These are phyloP conservation scores for Arxiozyma slooffiae DNA, from an alignment of 1,139 yeast species.

Conservation along the genomic window DNA sequence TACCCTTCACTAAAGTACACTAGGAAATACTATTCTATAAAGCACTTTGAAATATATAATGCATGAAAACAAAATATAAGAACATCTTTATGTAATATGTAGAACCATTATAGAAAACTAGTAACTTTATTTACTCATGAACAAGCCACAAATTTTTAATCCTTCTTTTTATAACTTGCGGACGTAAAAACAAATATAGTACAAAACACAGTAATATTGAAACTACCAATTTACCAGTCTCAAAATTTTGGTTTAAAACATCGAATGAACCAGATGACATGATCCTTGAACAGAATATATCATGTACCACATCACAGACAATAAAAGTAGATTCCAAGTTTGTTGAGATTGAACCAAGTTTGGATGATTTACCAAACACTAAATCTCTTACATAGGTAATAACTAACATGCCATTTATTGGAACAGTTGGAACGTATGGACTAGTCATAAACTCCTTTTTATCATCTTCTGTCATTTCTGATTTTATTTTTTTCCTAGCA, in stretches of 20 bases:
- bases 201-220: slow-evolving; percentile 49
- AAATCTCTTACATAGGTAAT: slow-evolving; percentile 35
- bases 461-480: slow-evolving; percentile 47
- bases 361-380: slow-evolving; percentile 14
- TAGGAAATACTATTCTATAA: background rate
- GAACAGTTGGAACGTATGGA: slow-evolving; percentile 60
- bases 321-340: slow-evolving; percentile 73
- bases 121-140: slow-evolving; percentile 10
- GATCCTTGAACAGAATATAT: slow-evolving; percentile 65
- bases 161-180: slow-evolving; percentile 47
- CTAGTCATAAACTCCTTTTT: slow-evolving; percentile 49
- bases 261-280: slow-evolving; percentile 85
- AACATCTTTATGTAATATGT: background rate
- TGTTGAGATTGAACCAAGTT: slow-evolving; percentile 51
- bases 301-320: slow-evolving; percentile 58
- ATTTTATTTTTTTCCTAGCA: slow-evolving; percentile 51
- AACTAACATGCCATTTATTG: slow-evolving; percentile 38
- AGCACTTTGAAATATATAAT: no score
- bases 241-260: slow-evolving; percentile 56
- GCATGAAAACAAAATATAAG: background rate
- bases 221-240: slow-evolving; percentile 49
- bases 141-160: slow-evolving; percentile 34
- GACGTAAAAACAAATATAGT: slow-evolving; percentile 41
- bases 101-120: background rate
- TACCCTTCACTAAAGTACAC: no score